Percentiles rank a stretch among this genome's conserved stretches.
phyloP scores from a whole-genome alignment of 106 monocot species.

The Dendrobium catenatum region DNA sequence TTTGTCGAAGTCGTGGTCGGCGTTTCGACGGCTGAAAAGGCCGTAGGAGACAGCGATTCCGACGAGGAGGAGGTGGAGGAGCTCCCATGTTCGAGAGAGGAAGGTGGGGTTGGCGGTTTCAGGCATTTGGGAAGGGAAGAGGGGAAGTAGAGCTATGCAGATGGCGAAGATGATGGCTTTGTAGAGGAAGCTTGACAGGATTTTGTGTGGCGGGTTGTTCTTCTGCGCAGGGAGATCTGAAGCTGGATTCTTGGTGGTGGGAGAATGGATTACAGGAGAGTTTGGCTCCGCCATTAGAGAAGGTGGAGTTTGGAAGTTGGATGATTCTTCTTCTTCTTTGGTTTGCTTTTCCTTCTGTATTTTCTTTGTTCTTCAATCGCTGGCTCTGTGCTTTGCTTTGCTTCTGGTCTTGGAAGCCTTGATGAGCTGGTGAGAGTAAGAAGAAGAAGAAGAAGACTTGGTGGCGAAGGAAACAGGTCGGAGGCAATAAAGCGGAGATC shows the following conservation, averaged over 20 bases:
- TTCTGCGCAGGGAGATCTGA: neutral
- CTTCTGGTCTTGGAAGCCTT: neutral
- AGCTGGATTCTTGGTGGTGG: conserved; percentile 4
- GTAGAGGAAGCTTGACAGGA: conserved; percentile 31
- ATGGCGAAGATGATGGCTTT: conserved; percentile 37
- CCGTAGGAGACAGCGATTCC: conserved; percentile 86
- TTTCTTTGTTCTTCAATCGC: neutral
- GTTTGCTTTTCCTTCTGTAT: neutral
- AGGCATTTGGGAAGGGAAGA: conserved; percentile 39
- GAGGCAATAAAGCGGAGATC: neutral
- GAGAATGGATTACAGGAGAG: neutral
- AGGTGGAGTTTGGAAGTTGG: conserved; percentile 2
- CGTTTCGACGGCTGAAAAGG: conserved; percentile 63
- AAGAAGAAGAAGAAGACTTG: neutral
- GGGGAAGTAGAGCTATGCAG: conserved; percentile 39
- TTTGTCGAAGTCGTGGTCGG: conserved; percentile 24
- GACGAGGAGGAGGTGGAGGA: conserved; percentile 74
- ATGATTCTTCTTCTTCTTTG: neutral
- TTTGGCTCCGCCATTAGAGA: conserved; percentile 42
- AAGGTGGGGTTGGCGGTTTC: conserved; percentile 33
- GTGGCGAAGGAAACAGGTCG: neutral
- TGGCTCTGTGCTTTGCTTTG: conserved; percentile 5
- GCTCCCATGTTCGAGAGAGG: conserved; percentile 57
- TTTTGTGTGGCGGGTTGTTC: neutral
- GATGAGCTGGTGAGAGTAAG: neutral